Percentiles rank a stretch among this genome's conserved stretches.
Evolutionary conservation across 2,329 filamentous ascomycete genomes (phyloP).

Genomic region (Penicillium glabrum): DNA sequence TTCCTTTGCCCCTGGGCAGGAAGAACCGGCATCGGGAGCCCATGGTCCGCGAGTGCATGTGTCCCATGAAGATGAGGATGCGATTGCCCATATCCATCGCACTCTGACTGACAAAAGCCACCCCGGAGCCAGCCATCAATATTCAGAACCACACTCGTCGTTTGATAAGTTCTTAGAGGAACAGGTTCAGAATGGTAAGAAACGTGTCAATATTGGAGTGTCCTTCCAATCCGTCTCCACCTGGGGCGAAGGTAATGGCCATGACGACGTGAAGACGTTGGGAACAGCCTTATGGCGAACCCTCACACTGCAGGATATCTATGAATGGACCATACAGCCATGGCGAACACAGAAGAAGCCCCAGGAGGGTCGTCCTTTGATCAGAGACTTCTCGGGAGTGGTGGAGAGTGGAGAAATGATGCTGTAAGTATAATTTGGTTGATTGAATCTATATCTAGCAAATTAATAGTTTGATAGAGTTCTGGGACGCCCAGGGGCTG

Average conservation of each 20-base stretch:
- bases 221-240: constrained; percentile 71
- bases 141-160: constrained; percentile 56
- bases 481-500: constrained; percentile 67
- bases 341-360: constrained; percentile 44
- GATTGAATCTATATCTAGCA: not conserved
- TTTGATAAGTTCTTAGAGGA: constrained; percentile 68
- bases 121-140: constrained; percentile 10
- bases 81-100: constrained; percentile 32
- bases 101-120: constrained; percentile 26
- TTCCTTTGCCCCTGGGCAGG: constrained; percentile 20
- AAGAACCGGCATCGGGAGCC: constrained; percentile 10
- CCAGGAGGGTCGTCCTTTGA: constrained; percentile 51
- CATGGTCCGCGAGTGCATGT: constrained; percentile 27
- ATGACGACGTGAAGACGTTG: constrained; percentile 65
- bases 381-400: constrained; percentile 65
- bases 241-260: constrained; percentile 63
- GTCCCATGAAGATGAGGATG: constrained; percentile 30
- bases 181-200: constrained; percentile 63
- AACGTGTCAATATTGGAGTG: constrained; percentile 71
- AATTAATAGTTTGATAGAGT: constrained; percentile 36
- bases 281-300: constrained; percentile 71
- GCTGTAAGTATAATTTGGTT: constrained; percentile 40
- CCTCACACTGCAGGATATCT: constrained; percentile 69
- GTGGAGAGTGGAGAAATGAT: constrained; percentile 67
- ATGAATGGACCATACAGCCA: constrained; percentile 56